phyloP scores from a whole-genome alignment of 305 asterid species.

The Fraxinus greggii region DNA sequence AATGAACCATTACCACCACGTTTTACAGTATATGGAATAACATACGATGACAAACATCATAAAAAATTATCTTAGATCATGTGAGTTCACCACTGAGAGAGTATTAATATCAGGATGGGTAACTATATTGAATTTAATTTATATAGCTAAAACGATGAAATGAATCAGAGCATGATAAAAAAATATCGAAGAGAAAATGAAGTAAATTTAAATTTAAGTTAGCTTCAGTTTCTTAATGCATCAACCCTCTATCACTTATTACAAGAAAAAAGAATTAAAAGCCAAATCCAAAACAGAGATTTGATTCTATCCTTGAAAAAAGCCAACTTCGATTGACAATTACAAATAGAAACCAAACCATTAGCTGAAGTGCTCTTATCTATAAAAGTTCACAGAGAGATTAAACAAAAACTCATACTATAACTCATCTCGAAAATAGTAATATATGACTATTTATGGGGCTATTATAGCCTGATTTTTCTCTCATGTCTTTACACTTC shows the following conservation, averaged over 20 bases:
- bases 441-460: not conserved
- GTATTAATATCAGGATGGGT: not conserved
- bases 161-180: not conserved
- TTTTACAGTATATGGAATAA: not conserved
- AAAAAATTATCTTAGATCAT: not conserved
- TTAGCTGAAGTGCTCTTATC: not conserved
- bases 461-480: not conserved
- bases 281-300: not conserved
- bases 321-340: not conserved
- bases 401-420: not conserved
- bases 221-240: not conserved
- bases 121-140: not conserved
- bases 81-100: not conserved
- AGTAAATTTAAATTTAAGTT: not conserved
- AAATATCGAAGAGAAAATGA: not conserved
- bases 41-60: not conserved
- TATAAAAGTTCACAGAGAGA: not conserved
- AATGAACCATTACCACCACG: not conserved
- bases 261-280: not conserved
- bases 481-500: not conserved
- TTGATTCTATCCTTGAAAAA: not conserved
- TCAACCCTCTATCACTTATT: not conserved
- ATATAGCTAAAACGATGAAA: not conserved
- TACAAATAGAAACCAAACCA: not conserved
- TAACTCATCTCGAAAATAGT: not conserved